Conservation (phyloP, 148 eudicot species). For the Rhododendron ferrugineum region DNA sequence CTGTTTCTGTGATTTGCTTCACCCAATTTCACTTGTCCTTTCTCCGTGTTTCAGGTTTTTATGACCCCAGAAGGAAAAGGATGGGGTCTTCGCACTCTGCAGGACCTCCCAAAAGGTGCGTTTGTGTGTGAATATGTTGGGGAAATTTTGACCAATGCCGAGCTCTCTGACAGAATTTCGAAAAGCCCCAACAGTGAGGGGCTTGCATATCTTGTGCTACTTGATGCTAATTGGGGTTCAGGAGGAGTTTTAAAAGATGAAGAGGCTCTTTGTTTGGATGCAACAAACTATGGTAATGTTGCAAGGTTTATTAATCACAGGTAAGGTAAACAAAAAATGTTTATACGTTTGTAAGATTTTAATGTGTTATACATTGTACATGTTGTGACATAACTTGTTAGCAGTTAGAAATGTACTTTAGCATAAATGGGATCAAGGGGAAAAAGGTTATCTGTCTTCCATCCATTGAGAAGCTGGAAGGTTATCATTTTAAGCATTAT, state of each 20-base stretch:
- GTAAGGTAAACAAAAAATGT: constrained; percentile 27
- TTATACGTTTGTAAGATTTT: not conserved
- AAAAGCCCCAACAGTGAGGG: constrained; percentile 28
- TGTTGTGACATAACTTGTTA: not conserved
- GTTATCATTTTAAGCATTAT: not conserved
- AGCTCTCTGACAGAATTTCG: constrained; percentile 46
- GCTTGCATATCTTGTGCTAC: constrained; percentile 59
- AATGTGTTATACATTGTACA: not conserved
- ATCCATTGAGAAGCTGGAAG: not conserved
- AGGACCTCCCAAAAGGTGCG: constrained; percentile 72
- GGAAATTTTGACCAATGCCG: constrained; percentile 60
- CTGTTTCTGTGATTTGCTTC: not conserved
- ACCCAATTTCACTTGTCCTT: not conserved
- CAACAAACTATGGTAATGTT: constrained; percentile 66
- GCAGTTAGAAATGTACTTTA: not conserved
- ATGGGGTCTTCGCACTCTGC: constrained; percentile 81
- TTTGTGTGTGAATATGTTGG: constrained; percentile 92
- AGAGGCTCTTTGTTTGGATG: constrained; percentile 80
- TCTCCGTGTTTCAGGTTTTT: constrained; percentile 52
- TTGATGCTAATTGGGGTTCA: constrained; percentile 79
- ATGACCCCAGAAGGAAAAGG: constrained; percentile 85
- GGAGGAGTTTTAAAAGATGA: constrained; percentile 52
- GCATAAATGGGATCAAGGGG: not conserved
- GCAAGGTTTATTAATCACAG: constrained; percentile 88
- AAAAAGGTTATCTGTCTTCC: not conserved